Evolutionary conservation across 1,139 yeast genomes (phyloP), one percentile per base, ranked within the genome.

Genomic region (Taphrina deformans): DNA sequence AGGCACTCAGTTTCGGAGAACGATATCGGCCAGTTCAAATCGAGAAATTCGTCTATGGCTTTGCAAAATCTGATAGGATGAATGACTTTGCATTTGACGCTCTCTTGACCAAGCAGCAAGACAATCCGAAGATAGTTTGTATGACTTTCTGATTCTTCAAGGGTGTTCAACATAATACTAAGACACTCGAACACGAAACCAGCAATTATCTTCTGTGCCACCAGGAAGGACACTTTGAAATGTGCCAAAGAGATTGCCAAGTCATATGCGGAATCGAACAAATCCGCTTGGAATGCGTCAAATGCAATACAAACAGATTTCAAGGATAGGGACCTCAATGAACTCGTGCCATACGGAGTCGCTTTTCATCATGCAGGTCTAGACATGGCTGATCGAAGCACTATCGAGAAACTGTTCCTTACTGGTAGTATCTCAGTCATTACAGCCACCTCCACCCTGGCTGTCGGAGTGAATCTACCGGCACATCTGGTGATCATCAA

Each of bases 301-400:
- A 52, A 50, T 23, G 53, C 27, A 9, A 55, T 55, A n/a, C 48
- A 67, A 9, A 65, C 69, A 2, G n/a, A 55, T 9, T 59, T 73
- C 4, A 71, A 70, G 48, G 79, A 78, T 35, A 74, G 71, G 59
- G 80, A 78, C 3, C 67, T 80, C n/a, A 46, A 52, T 1, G 68
- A 61, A 1, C 48, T 76, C 18, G 72, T 71, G 2, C 68, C 68
- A 1, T 69, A 70, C 0, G 85, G 85, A 0, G 75, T 84, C 26
- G 85, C 82, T 0, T 83, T 76, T 67, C 87, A 85, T 69, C 86
- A 85, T 73, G 88, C 88, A 0, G 88, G 88, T 0, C 73, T 85
- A 51, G 73, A 79, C 1, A 69, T 73, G 53, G 74, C 72, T 1
- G 87, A 84, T 69, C 73, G 87, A 53, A 71, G 69, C 16, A 69